Evolutionary conservation across 2,329 filamentous ascomycete genomes (phyloP).

Genomic region (Neurospora crassa): DNA sequence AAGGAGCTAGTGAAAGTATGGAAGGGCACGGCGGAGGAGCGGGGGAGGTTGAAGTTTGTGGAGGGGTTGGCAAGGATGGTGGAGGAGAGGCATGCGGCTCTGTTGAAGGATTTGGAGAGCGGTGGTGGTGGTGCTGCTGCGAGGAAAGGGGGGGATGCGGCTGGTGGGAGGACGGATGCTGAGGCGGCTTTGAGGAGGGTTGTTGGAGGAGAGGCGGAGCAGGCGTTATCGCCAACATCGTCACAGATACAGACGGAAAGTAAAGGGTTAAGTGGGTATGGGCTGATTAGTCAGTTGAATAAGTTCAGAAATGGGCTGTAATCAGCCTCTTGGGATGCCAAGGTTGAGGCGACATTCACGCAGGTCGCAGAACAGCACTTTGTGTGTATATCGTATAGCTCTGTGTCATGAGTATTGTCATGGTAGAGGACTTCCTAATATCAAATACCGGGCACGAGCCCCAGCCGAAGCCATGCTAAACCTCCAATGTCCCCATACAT

Average conservation of each 20-base stretch:
- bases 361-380: background rate
- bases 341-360: background rate
- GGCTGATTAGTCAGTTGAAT: constrained; percentile 53
- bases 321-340: constrained; percentile 2
- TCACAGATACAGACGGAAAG: constrained; percentile 27
- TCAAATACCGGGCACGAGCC: background rate
- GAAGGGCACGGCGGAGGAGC: constrained; percentile 94
- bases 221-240: constrained; percentile 17
- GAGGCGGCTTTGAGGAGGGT: constrained; percentile 2
- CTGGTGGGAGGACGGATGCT: constrained; percentile 2
- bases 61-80: constrained; percentile 73
- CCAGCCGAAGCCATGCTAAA: background rate
- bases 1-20: constrained; percentile 71
- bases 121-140: constrained; percentile 11
- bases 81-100: constrained; percentile 57
- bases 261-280: constrained; percentile 42
- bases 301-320: constrained; percentile 46
- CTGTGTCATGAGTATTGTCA: background rate
- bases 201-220: constrained; percentile 19
- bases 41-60: constrained; percentile 70
- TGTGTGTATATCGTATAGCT: background rate
- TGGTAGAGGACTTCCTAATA: background rate
- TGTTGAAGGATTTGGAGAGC: constrained; percentile 45
- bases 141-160: background rate
- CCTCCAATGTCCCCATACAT: background rate